Conservation (phyloP, 768 basidiomycete species). For the Wakefieldia striispora region DNA sequence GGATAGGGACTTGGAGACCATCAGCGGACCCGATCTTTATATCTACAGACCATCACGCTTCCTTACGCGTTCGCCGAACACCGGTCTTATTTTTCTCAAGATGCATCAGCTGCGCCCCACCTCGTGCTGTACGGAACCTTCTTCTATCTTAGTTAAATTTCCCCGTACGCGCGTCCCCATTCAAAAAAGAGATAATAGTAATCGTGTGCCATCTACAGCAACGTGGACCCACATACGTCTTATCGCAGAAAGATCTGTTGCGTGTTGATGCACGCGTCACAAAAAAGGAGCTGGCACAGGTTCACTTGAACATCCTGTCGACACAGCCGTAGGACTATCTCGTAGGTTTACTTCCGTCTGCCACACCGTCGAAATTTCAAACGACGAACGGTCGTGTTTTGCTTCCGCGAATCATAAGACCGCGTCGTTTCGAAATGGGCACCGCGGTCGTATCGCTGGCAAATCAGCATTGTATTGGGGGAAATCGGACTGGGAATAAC, state of each 20-base stretch:
- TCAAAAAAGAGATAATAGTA: background rate
- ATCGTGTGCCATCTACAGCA: slow-evolving; percentile 18
- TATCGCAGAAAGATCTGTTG: slow-evolving; percentile 17
- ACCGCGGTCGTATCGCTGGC: slow-evolving; percentile 11
- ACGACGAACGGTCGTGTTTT: background rate
- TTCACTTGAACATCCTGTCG: no score
- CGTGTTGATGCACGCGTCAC: background rate
- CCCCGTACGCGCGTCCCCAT: background rate
- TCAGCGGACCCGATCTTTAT: slow-evolving; percentile 13
- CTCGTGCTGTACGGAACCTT: slow-evolving; percentile 11
- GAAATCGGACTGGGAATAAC: slow-evolving; percentile 10
- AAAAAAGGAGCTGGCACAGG: background rate
- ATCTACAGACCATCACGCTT: background rate
- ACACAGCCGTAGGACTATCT: background rate
- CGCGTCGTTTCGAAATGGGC: background rate
- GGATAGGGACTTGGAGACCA: background rate
- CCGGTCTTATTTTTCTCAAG: slow-evolving; percentile 10
- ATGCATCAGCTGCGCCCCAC: slow-evolving; percentile 3
- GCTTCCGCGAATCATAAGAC: slow-evolving; percentile 13
- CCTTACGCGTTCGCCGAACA: background rate
- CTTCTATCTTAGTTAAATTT: slow-evolving; percentile 1
- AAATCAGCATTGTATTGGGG: slow-evolving; percentile 5
- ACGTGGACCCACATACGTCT: slow-evolving; percentile 18
- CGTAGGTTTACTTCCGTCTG: background rate
- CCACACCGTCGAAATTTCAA: slow-evolving; percentile 3